These are phyloP conservation scores for Phoenix dactylifera DNA, from an alignment of 176 grass and related monocot genomes.

Conservation along the genomic window DNA sequence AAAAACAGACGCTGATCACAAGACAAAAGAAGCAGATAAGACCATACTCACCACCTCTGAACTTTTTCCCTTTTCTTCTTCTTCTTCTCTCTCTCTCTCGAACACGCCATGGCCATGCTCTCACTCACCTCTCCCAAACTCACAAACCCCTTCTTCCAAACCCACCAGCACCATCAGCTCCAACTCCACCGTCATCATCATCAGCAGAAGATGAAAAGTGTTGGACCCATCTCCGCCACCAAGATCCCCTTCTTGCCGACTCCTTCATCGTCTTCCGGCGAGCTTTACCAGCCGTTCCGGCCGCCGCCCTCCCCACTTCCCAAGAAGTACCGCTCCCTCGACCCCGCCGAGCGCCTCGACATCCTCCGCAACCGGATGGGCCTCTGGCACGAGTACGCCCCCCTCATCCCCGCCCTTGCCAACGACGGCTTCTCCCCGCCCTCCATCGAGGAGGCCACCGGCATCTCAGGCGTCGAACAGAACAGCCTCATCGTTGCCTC, in stretches of 20 bases:
- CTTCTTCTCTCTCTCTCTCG: background rate
- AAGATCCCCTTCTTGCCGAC: constrained; percentile 53
- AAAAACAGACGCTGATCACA: too few species aligned
- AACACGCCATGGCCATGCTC: constrained; percentile 34
- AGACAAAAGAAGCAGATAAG: too few species aligned
- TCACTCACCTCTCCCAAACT: constrained; percentile 37
- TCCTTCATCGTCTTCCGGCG: constrained; percentile 23
- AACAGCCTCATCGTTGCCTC: constrained; percentile 55
- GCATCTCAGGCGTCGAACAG: constrained; percentile 72
- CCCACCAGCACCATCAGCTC: background rate
- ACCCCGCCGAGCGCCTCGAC: constrained; percentile 37
- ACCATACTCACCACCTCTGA: too few species aligned
- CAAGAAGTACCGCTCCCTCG: constrained; percentile 30
- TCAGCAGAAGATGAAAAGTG: constrained; percentile 6
- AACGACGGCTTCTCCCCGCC: constrained; percentile 63
- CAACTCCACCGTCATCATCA: background rate
- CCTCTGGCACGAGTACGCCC: constrained; percentile 73
- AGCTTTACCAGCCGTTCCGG: constrained; percentile 74
- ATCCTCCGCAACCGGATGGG: constrained; percentile 64
- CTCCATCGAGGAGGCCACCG: constrained; percentile 73
- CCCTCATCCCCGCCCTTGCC: constrained; percentile 52
- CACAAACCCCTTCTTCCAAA: constrained; percentile 6
- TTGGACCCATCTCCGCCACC: constrained; percentile 14
- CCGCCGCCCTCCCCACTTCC: constrained; percentile 59
- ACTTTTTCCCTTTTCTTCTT: background rate